phyloP scores from a whole-genome alignment of 75 land plant genomes.

The Cupressus sempervirens region DNA sequence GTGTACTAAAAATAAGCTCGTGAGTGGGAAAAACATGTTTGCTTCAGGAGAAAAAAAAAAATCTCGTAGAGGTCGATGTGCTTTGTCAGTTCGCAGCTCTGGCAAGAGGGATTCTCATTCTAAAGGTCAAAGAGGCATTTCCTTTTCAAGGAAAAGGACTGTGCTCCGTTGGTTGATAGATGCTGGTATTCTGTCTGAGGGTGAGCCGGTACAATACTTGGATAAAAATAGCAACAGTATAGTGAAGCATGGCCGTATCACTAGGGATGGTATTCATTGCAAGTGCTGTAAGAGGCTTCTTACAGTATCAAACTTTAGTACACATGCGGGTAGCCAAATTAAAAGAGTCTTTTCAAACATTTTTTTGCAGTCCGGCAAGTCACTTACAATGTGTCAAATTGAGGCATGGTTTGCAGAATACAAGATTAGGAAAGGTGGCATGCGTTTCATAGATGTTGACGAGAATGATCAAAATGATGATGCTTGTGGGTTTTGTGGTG shows the following conservation, averaged over 20 bases:
- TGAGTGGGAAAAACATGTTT: neutral
- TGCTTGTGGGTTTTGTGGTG: slow-evolving; percentile 92
- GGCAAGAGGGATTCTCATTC: slow-evolving; percentile 1
- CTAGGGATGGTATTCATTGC: slow-evolving; percentile 71
- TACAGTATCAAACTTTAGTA: slow-evolving; percentile 59
- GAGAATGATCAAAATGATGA: slow-evolving; percentile 85
- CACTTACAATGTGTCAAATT: slow-evolving; percentile 68
- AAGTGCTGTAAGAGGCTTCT: slow-evolving; percentile 62
- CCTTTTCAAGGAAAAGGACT: slow-evolving; percentile 29
- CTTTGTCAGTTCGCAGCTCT: slow-evolving; percentile 7
- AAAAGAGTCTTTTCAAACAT: slow-evolving; percentile 60
- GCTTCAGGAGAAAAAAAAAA: neutral
- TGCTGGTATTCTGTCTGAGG: slow-evolving; percentile 44
- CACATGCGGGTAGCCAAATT: slow-evolving; percentile 71
- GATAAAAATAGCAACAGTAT: slow-evolving; percentile 40
- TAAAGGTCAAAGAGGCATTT: neutral
- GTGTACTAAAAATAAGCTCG: neutral
- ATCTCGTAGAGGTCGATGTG: slow-evolving; percentile 1
- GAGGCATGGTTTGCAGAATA: slow-evolving; percentile 78
- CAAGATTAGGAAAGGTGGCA: slow-evolving; percentile 39
- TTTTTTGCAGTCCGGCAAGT: slow-evolving; percentile 68
- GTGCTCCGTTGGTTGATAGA: slow-evolving; percentile 84
- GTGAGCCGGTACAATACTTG: slow-evolving; percentile 57
- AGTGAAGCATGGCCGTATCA: slow-evolving; percentile 62
- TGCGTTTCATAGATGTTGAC: slow-evolving; percentile 22